Evolutionary conservation across 2,329 filamentous ascomycete species (phyloP), one percentile per base, ranked within the genome.

Genomic region (Nemania sp.): DNA sequence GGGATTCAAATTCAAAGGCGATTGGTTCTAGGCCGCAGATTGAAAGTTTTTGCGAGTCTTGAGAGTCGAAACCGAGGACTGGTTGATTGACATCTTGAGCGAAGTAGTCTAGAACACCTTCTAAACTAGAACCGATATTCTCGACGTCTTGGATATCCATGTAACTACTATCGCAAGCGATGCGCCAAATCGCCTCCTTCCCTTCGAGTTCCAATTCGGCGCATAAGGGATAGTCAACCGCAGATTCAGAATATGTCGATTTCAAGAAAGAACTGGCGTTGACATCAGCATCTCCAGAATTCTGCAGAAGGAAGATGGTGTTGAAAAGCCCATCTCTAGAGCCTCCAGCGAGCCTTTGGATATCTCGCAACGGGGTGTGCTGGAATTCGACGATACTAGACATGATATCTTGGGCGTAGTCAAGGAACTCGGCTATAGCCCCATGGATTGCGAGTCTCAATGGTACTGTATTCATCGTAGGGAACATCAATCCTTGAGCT

Each of bases 401-500:
- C 79, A 92, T 87, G 68, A 87, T 90, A 1, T 90, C 86, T 75
- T 97, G 93, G 71, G 94, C 85, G 74, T 94, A 92, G 13, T 82
- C 84, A 29, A 97, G 80, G 80, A 97, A 90, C 0, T 89, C 85
- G 0, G 78, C 71, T 0, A 87, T 80, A 0, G 85, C 89, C 1
- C 93, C 93, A 73, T 96, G 92, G 2, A 97, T 77, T 2, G 94
- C 84, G 1, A 87, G 87, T 11, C 94, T 86, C 7, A 97, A 84
- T 0, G 91, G 88, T 0, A 97, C 89, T 0, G 94, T 97, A 75
- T 97, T 98, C 92, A 98, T 97, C 0, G 92, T 93, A 0, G 94
- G 95, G 74, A 97, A 98, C 76, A 94, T 84, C 13, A 95, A 79
- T 27, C 87, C 79, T 51, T 92, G 87, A 0, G 89, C 87, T 18